Evolutionary conservation across 495 filamentous ascomycete genomes (phyloP).

Genomic region (Aspergillus nanangensis): DNA sequence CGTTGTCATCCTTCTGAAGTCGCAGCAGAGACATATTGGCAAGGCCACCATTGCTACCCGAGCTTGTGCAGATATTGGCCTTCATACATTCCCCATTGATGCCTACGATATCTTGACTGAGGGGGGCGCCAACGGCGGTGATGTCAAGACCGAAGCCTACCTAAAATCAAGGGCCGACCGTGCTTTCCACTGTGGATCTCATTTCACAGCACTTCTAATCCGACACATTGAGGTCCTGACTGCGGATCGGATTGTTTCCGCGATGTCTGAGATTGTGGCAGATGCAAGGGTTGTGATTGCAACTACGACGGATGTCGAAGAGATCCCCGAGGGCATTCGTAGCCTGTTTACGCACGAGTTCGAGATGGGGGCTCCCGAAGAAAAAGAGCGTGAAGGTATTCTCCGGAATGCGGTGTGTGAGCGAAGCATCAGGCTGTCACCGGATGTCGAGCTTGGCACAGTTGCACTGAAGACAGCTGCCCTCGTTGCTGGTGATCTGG

Average conservation of each 20-base stretch:
- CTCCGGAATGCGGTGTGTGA: slow-evolving; percentile 72
- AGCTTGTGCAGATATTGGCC: slow-evolving; percentile 82
- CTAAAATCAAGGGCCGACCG: slow-evolving; percentile 82
- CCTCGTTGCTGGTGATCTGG: slow-evolving; percentile 87
- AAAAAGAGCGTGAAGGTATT: slow-evolving; percentile 86
- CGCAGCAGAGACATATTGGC: slow-evolving; percentile 87
- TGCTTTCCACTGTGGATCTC: slow-evolving; percentile 79
- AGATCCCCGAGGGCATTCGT: slow-evolving; percentile 83
- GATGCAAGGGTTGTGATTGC: slow-evolving; percentile 78
- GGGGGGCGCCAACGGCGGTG: slow-evolving; percentile 75
- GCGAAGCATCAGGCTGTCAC: slow-evolving; percentile 63
- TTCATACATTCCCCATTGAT: slow-evolving; percentile 86
- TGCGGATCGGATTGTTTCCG: slow-evolving; percentile 79
- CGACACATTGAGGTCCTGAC: slow-evolving; percentile 87
- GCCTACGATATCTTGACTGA: slow-evolving; percentile 92
- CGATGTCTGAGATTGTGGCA: slow-evolving; percentile 72
- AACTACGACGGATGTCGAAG: slow-evolving; percentile 91
- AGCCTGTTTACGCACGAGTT: slow-evolving; percentile 94
- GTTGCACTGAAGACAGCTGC: slow-evolving; percentile 95
- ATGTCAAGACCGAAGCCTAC: slow-evolving; percentile 89
- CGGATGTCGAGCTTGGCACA: slow-evolving; percentile 74
- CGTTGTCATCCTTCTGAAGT: slow-evolving; percentile 79
- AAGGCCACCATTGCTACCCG: slow-evolving; percentile 70
- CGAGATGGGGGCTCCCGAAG: slow-evolving; percentile 88
- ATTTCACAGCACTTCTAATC: slow-evolving; percentile 78